phyloP scores from a whole-genome alignment of 2,329 filamentous ascomycete species.

The Xylaria sp. region DNA sequence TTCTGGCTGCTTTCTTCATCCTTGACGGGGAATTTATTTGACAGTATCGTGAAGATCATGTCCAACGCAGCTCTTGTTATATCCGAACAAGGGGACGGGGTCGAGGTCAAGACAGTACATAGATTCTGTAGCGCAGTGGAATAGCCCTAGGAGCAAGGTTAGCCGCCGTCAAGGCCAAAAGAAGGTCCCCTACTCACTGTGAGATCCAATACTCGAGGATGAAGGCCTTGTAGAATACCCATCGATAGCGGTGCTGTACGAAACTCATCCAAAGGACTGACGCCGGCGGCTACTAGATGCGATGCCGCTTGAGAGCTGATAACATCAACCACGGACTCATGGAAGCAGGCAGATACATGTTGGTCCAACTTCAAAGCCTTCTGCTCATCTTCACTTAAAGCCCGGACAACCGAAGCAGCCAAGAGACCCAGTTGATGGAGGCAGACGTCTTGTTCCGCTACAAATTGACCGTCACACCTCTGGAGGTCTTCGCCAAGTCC shows the following conservation, averaged over 20 bases:
- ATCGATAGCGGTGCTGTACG: conserved; percentile 35
- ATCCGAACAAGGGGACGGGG: conserved; percentile 20
- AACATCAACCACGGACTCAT: background rate
- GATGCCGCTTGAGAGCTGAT: background rate
- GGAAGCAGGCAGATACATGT: conserved; percentile 33
- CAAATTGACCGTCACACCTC: background rate
- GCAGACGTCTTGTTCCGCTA: conserved; percentile 29
- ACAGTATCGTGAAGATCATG: conserved; percentile 29
- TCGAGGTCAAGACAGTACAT: conserved; percentile 12
- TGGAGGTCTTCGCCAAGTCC: conserved; percentile 25
- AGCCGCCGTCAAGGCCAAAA: background rate
- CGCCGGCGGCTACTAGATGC: background rate
- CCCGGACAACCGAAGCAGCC: conserved; percentile 32
- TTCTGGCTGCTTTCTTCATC: conserved; percentile 1
- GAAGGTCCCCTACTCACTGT: conserved; percentile 25
- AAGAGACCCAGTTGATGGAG: conserved; percentile 34
- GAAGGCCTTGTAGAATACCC: conserved; percentile 36
- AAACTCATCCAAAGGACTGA: conserved; percentile 28
- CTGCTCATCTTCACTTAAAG: conserved; percentile 32
- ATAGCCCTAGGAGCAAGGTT: conserved; percentile 22
- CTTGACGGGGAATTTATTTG: conserved; percentile 32
- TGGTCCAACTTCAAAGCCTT: conserved; percentile 25
- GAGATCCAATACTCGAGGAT: conserved; percentile 27
- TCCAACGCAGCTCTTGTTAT: conserved; percentile 32
- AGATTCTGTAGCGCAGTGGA: conserved; percentile 21